These are phyloP conservation scores for Aureobasidium melanogenum DNA, from an alignment of 2,329 filamentous ascomycete genomes.

Conservation along the genomic window DNA sequence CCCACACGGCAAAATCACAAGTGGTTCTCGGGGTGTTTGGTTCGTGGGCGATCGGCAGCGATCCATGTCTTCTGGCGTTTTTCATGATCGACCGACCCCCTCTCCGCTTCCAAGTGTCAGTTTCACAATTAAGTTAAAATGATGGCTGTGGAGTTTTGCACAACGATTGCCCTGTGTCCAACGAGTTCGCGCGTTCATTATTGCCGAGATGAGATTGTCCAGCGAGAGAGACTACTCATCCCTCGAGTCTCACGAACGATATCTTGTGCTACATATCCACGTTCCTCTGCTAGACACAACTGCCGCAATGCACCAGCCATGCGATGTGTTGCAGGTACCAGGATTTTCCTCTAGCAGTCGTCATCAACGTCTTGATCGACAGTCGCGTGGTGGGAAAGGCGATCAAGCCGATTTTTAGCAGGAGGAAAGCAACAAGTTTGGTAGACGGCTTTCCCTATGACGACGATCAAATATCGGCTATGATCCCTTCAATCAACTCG, in stretches of 20 bases:
- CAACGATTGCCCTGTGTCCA: slow-evolving; percentile 1
- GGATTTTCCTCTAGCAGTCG: not conserved
- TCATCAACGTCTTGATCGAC: slow-evolving; percentile 11
- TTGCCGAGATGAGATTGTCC: not conserved
- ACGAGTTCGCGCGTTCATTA: not conserved
- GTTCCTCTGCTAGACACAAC: not conserved
- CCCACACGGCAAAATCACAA: not conserved
- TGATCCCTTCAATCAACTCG: not conserved
- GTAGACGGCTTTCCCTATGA: slow-evolving; percentile 1
- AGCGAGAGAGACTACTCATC: not conserved
- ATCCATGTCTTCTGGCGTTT: slow-evolving; percentile 5
- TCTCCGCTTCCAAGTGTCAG: slow-evolving; percentile 10
- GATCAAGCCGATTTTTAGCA: slow-evolving; percentile 10
- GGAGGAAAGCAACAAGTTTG: not conserved
- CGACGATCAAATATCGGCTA: slow-evolving; percentile 5
- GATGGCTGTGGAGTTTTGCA: slow-evolving; percentile 7
- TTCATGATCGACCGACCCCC: not conserved
- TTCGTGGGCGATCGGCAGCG: slow-evolving; percentile 3
- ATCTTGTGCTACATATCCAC: not conserved
- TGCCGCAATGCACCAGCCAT: slow-evolving; percentile 5
- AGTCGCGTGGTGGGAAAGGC: slow-evolving; percentile 9
- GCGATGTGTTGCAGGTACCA: slow-evolving; percentile 9
- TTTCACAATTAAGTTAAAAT: slow-evolving; percentile 10
- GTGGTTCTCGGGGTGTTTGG: slow-evolving; percentile 6
- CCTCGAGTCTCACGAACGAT: not conserved